Base-by-base conservation (phyloP, 2,329 filamentous ascomycete genomes). In the Ophiostoma angusticollis region DNA sequence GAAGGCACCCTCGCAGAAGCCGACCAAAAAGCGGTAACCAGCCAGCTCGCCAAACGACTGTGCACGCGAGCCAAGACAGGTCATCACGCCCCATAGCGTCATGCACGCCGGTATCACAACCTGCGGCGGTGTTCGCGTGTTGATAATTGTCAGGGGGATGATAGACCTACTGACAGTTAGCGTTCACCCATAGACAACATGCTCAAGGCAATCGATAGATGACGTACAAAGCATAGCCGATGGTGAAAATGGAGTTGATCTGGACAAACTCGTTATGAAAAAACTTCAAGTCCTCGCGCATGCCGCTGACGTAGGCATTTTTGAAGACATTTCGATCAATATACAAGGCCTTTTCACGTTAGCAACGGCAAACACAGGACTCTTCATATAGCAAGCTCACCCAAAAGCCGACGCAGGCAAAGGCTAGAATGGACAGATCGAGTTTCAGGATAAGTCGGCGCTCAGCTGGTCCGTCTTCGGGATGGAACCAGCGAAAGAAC, bases 141-240 rank as follows among this genome's bases (percentile, higher is more conserved):
- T 44, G 40, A 44, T 39, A 16, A 60, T 58, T 5, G 50, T 49
- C 0, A 62, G 59, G 6, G 39, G 39, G 14, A 41, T 30, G n/a
- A 28, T 28, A 5, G 25, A 28, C 25, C 25, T 28, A 5, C 5
- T 28, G 6, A n/a, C n/a, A n/a, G n/a, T n/a, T n/a, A n/a, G n/a
- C n/a, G n/a, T n/a, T n/a, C n/a, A n/a, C n/a, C n/a, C n/a, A n/a
- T n/a, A n/a, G n/a, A n/a, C n/a, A n/a, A n/a, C n/a, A n/a, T n/a
- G n/a, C n/a, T 11, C 27, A 14, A 12, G 27, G 27, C 6, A 29
- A 29, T 3, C 64, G 51, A 47, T 57, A 62, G 9, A 62, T 40
- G 9, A 64, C 51, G 44, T 59, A 58, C 54, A 78, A 58, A 0
- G 73, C 67, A 46, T 79, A 79, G 8, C 74, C 74, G 1, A 72